Evolutionary conservation across 148 eudicot species (phyloP).

Genomic region (Bassia scoparia): DNA sequence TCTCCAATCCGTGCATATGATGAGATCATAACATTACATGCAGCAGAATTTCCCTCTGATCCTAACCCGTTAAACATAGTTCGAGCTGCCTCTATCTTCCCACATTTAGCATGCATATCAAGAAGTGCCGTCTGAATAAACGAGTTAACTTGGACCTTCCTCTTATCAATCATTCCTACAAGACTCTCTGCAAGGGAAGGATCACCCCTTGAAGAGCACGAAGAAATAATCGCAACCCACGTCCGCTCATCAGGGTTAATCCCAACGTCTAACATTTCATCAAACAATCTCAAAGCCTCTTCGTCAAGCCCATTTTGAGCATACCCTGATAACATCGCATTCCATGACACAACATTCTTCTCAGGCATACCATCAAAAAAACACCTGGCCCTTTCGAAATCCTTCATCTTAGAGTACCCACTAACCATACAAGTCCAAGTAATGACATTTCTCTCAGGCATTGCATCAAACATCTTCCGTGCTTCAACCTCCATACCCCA

Average conservation of each 20-base stretch:
- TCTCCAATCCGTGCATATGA: constrained; percentile 56
- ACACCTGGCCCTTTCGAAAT: constrained; percentile 49
- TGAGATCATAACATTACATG: constrained; percentile 68
- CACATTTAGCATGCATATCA: constrained; percentile 62
- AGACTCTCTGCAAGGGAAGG: constrained; percentile 40
- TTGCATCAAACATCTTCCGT: constrained; percentile 39
- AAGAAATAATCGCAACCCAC: constrained; percentile 49
- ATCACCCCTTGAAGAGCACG: constrained; percentile 47
- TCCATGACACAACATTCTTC: constrained; percentile 63
- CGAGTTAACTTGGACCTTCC: constrained; percentile 27
- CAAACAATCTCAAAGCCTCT: constrained; percentile 43
- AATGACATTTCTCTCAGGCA: constrained; percentile 56
- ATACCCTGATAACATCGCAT: constrained; percentile 62
- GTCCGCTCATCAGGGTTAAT: constrained; percentile 52
- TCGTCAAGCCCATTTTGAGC: constrained; percentile 46
- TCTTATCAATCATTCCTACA: constrained; percentile 39
- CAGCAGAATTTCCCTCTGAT: constrained; percentile 26
- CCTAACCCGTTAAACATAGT: constrained; percentile 42
- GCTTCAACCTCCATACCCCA: constrained; percentile 55
- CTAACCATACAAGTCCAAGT: constrained; percentile 72
- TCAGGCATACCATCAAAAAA: constrained; percentile 57
- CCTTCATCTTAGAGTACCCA: constrained; percentile 46
- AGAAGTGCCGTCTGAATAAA: constrained; percentile 55
- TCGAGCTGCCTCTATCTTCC: constrained; percentile 41
- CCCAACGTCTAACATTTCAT: constrained; percentile 41